These are phyloP conservation scores for Monosporascus sp. DNA, from an alignment of 2,329 filamentous ascomycete genomes.

Conservation along the genomic window DNA sequence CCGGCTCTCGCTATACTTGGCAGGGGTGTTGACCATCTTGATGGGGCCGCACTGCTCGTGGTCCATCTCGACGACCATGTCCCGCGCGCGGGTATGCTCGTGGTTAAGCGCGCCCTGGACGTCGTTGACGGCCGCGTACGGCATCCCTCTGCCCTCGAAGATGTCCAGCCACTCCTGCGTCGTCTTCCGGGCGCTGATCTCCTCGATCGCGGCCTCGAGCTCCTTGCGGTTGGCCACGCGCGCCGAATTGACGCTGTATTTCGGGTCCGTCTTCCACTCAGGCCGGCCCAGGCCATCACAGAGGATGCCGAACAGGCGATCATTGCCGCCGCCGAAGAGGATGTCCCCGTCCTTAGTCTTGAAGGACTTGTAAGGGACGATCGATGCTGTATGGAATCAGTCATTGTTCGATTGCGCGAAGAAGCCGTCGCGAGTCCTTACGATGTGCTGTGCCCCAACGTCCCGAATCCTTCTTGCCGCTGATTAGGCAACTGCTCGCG, in stretches of 20 bases:
- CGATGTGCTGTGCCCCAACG: slow-evolving; percentile 96
- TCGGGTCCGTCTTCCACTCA: slow-evolving; percentile 54
- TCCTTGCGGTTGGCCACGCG: slow-evolving; percentile 66
- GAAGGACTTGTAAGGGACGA: slow-evolving; percentile 91
- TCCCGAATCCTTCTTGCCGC: slow-evolving; percentile 78
- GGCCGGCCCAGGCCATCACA: slow-evolving; percentile 53
- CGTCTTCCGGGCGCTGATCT: slow-evolving; percentile 66
- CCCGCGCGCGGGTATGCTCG: slow-evolving; percentile 74
- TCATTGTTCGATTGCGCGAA: neutral
- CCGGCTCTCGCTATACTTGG: slow-evolving; percentile 84
- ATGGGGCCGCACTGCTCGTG: slow-evolving; percentile 80
- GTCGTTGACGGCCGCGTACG: slow-evolving; percentile 92
- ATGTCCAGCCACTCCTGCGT: slow-evolving; percentile 83
- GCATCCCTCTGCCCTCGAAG: slow-evolving; percentile 88
- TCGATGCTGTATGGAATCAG: slow-evolving; percentile 59
- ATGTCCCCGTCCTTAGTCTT: slow-evolving; percentile 66
- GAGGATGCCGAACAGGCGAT: slow-evolving; percentile 60
- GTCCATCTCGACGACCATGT: slow-evolving; percentile 86
- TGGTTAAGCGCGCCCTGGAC: slow-evolving; percentile 79
- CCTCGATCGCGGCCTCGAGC: slow-evolving; percentile 75
- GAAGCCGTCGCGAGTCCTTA: slow-evolving; percentile 30
- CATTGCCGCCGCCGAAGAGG: slow-evolving; percentile 67
- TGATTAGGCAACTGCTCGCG: slow-evolving; percentile 84
- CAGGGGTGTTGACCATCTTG: slow-evolving; percentile 86
- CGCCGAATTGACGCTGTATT: slow-evolving; percentile 55